Evolutionary conservation across 805 yeast species (phyloP).

Genomic region (Suhomyces faveliae): DNA sequence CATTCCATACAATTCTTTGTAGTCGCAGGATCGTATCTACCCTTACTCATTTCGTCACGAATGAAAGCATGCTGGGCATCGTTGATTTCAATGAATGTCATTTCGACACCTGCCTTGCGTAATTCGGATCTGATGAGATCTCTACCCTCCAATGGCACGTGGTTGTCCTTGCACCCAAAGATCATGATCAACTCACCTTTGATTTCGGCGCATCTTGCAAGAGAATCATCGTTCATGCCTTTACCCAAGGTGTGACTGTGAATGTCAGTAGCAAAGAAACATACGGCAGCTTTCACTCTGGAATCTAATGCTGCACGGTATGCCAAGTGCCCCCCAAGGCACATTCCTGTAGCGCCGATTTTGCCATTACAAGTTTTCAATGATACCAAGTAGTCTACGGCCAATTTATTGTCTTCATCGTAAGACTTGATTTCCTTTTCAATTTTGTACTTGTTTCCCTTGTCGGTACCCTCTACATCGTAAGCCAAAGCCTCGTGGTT

Average conservation of each 20-base stretch:
- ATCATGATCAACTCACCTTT: slow-evolving; percentile 63
- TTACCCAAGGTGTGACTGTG: slow-evolving; percentile 66
- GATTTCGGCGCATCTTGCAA: slow-evolving; percentile 54
- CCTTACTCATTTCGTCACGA: slow-evolving; percentile 75
- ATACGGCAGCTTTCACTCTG: slow-evolving; percentile 63
- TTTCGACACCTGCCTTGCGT: slow-evolving; percentile 56
- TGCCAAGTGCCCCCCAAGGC: slow-evolving; percentile 82
- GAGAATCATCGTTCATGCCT: slow-evolving; percentile 64
- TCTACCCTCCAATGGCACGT: slow-evolving; percentile 76
- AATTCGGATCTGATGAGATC: slow-evolving; percentile 63
- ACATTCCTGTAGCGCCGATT: slow-evolving; percentile 84
- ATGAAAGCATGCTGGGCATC: slow-evolving; percentile 86
- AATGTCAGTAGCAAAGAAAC: slow-evolving; percentile 80
- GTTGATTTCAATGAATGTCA: slow-evolving; percentile 71
- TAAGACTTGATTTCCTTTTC: slow-evolving; percentile 68
- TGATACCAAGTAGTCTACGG: slow-evolving; percentile 58
- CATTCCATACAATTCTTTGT: slow-evolving; percentile 67
- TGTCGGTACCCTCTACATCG: slow-evolving; percentile 72
- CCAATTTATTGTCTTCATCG: slow-evolving; percentile 68
- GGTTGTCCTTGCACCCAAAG: slow-evolving; percentile 77
- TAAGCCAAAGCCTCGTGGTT: slow-evolving; percentile 63
- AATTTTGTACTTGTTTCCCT: slow-evolving; percentile 65
- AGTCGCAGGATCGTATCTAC: slow-evolving; percentile 78
- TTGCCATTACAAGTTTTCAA: slow-evolving; percentile 67
- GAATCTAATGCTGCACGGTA: slow-evolving; percentile 65